Conservation (phyloP, 345 rosid genomes). For the Hibiscus mutabilis region DNA sequence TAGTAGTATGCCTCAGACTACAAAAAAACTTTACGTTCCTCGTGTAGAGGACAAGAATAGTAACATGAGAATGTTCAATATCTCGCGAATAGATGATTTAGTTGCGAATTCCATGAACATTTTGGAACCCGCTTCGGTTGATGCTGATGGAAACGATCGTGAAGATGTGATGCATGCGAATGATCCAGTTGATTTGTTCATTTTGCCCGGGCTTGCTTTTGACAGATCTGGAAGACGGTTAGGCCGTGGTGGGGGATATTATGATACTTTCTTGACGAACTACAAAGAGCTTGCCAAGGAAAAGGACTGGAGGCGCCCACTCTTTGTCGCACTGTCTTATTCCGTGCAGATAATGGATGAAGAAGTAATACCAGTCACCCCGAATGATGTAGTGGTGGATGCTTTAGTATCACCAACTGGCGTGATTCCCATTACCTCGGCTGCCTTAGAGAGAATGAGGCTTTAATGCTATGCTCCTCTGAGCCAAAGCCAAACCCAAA, state of each 20-base stretch:
- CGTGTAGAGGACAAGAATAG: slow-evolving; percentile 90
- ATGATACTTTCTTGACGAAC: slow-evolving; percentile 71
- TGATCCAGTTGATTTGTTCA: slow-evolving; percentile 72
- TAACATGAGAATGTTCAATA: slow-evolving; percentile 80
- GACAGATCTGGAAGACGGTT: slow-evolving; percentile 82
- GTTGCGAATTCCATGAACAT: slow-evolving; percentile 88
- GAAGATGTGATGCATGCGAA: slow-evolving; percentile 87
- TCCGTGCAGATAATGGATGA: slow-evolving; percentile 76
- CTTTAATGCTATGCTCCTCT: slow-evolving; percentile 20
- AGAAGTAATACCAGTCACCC: slow-evolving; percentile 56
- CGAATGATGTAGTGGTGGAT: slow-evolving; percentile 55
- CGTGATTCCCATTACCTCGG: slow-evolving; percentile 47
- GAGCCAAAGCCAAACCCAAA: background rate
- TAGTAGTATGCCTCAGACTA: slow-evolving; percentile 16
- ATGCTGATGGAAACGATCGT: slow-evolving; percentile 57
- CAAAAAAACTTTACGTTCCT: slow-evolving; percentile 80
- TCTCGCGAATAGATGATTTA: slow-evolving; percentile 64
- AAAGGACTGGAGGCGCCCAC: slow-evolving; percentile 67
- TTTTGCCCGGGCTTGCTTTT: slow-evolving; percentile 97
- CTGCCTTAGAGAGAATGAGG: slow-evolving; percentile 49
- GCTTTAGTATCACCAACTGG: slow-evolving; percentile 78
- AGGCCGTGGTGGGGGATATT: slow-evolving; percentile 98
- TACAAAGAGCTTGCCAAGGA: slow-evolving; percentile 68
- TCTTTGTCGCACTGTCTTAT: slow-evolving; percentile 80
- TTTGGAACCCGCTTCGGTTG: slow-evolving; percentile 78